phyloP scores from a whole-genome alignment of 768 basidiomycete species.

The Boletus subparvulus region DNA sequence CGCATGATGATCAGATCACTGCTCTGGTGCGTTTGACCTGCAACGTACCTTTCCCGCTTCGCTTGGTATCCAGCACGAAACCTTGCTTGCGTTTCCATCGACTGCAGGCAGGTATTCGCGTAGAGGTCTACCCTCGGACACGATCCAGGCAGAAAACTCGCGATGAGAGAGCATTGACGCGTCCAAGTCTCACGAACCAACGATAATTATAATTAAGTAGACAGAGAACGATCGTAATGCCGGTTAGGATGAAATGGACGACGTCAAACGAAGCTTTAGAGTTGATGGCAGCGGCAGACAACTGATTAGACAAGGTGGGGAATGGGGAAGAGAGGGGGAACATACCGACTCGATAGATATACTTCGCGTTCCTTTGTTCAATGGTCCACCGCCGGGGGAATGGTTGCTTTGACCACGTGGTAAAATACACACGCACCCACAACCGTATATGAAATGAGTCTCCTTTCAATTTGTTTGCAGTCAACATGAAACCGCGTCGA shows the following conservation, averaged over 20 bases:
- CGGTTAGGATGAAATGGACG: neutral
- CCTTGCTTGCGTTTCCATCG: conserved; percentile 42
- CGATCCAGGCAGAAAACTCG: conserved; percentile 71
- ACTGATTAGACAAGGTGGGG: neutral
- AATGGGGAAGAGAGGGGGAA: neutral
- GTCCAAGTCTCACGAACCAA: neutral
- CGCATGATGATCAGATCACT: conserved; percentile 1
- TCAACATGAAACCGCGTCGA: neutral
- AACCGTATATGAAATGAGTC: conserved; percentile 7
- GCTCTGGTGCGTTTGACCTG: neutral
- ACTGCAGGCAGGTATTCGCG: conserved; percentile 57
- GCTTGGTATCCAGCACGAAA: conserved; percentile 71
- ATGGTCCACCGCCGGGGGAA: neutral
- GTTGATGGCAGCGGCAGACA: neutral
- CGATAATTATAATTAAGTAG: neutral
- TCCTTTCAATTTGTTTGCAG: neutral
- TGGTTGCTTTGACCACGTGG: conserved; percentile 10
- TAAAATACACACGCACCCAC: conserved; percentile 19
- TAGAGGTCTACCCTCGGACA: conserved; percentile 46
- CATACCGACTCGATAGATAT: neutral
- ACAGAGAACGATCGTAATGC: too few species aligned
- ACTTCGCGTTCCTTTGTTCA: neutral
- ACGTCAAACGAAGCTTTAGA: neutral
- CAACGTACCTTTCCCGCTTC: conserved; percentile 52
- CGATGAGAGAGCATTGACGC: conserved; percentile 50